Conservation (phyloP, 345 rosid species). For the Euphorbia pulcherrima region DNA sequence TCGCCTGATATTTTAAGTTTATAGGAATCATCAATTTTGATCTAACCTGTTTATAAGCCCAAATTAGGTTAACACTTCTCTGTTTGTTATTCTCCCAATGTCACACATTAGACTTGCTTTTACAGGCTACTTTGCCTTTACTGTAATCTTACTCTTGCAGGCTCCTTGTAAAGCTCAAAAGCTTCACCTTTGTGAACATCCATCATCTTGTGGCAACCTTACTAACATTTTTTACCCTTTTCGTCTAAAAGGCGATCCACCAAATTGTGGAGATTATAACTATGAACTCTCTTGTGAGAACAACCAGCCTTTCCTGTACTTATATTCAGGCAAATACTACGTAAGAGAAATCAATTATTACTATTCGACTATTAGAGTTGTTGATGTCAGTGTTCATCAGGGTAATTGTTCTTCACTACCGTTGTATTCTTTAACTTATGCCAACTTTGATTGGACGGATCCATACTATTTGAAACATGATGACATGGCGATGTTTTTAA, state of each 20-base stretch:
- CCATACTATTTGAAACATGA: background rate
- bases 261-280: background rate
- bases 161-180: background rate
- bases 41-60: background rate
- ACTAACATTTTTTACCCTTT: conserved; percentile 7
- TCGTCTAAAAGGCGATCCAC: conserved; percentile 9
- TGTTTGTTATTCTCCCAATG: background rate
- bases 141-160: background rate
- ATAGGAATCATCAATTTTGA: background rate
- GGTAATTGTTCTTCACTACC: conserved; percentile 17
- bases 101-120: background rate
- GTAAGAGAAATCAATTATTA: conserved; percentile 13
- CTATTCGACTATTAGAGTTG: conserved; percentile 3
- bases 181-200: conserved; percentile 1
- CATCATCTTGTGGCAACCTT: conserved; percentile 9
- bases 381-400: conserved; percentile 6
- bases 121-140: background rate
- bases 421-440: background rate
- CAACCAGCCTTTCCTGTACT: background rate
- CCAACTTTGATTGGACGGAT: background rate
- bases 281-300: conserved; percentile 6
- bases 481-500: background rate
- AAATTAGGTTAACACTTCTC: too few relatives aligned
- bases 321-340: conserved; percentile 12
- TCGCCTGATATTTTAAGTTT: background rate